phyloP scores from a whole-genome alignment of 805 yeast species.

The Starmerella bacillaris region DNA sequence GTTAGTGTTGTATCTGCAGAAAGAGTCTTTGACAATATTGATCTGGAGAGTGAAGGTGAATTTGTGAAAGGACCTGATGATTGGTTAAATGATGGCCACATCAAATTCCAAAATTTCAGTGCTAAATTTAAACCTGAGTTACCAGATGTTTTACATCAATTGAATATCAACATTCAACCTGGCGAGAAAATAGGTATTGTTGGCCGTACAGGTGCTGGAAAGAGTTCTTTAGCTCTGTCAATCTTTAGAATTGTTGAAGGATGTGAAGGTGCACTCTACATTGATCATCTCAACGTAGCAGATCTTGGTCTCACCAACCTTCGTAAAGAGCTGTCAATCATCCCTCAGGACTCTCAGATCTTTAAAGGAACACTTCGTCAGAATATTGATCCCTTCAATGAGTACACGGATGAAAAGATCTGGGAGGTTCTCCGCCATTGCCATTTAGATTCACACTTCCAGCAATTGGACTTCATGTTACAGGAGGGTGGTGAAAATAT shows the following conservation, averaged over 20 bases:
- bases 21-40: slow-evolving; percentile 34
- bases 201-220: slow-evolving; percentile 95
- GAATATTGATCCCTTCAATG: slow-evolving; percentile 49
- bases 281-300: slow-evolving; percentile 42
- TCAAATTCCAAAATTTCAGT: slow-evolving; percentile 52
- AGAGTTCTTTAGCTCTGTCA: slow-evolving; percentile 80
- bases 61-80: slow-evolving; percentile 15
- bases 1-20: slow-evolving; percentile 82
- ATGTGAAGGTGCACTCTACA: slow-evolving; percentile 33
- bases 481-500: slow-evolving; percentile 62
- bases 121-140: slow-evolving; percentile 70
- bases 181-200: slow-evolving; percentile 75
- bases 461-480: slow-evolving; percentile 31
- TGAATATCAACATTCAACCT: slow-evolving; percentile 54
- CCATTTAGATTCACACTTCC: slow-evolving; percentile 31
- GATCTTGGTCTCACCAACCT: slow-evolving; percentile 40
- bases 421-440: slow-evolving; percentile 45
- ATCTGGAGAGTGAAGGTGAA: slow-evolving; percentile 71
- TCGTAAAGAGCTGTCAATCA: slow-evolving; percentile 43
- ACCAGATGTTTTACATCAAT: slow-evolving; percentile 66
- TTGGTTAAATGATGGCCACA: slow-evolving; percentile 65
- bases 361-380: slow-evolving; percentile 47
- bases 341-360: slow-evolving; percentile 62
- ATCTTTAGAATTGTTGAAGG: slow-evolving; percentile 45
- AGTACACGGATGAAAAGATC: slow-evolving; percentile 33